These are phyloP conservation scores for Pseudogymnoascus verrucosus DNA, from an alignment of 2,329 filamentous ascomycete species.

Conservation along the genomic window DNA sequence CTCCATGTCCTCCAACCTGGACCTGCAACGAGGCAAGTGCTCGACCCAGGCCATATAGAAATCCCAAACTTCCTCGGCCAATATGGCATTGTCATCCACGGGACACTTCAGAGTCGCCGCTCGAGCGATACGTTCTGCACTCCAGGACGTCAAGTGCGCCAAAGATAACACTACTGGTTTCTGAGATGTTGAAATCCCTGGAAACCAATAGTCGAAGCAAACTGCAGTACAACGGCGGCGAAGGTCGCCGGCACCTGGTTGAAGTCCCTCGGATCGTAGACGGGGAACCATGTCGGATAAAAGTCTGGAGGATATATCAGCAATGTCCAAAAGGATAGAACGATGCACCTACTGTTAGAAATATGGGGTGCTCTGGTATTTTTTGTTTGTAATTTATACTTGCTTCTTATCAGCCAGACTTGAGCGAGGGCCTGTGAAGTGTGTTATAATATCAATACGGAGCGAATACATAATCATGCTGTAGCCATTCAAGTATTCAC, in stretches of 20 bases:
- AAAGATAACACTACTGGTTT: constrained; percentile 14
- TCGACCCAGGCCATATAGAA: constrained; percentile 14
- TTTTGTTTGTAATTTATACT: neutral
- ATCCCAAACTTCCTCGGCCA: constrained; percentile 17
- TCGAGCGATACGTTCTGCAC: constrained; percentile 18
- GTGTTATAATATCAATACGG: neutral
- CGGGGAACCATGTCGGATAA: neutral
- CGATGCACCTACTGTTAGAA: neutral
- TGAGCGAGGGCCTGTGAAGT: neutral
- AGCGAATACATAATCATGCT: constrained; percentile 1
- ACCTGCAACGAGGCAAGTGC: neutral
- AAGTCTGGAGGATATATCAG: neutral
- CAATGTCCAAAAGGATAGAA: neutral
- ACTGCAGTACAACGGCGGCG: neutral
- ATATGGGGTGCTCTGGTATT: neutral
- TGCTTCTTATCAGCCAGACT: neutral
- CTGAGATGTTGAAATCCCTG: neutral
- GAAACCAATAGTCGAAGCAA: neutral
- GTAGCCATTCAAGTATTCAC: neutral
- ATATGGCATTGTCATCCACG: neutral
- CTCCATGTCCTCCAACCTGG: neutral
- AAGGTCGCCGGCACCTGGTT: neutral
- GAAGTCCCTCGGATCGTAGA: constrained; percentile 1
- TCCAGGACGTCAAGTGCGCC: constrained; percentile 18
- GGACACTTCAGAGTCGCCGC: neutral